Conservation (phyloP, 1,139 yeast species). For the Pneumocystis canis region DNA sequence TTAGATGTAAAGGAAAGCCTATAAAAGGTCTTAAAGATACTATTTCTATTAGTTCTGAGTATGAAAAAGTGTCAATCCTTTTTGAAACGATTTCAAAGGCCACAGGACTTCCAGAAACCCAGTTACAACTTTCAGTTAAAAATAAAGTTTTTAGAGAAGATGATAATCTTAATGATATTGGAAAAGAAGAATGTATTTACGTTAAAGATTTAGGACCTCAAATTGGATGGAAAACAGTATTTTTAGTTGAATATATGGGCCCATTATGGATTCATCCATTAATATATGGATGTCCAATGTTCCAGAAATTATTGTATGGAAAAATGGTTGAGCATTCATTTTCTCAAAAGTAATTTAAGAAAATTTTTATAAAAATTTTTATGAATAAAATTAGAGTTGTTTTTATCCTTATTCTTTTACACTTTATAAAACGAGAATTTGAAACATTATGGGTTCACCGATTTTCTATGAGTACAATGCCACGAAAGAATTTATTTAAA, state of each 20-base stretch:
- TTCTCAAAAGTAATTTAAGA: slow-evolving; percentile 41
- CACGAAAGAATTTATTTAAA: slow-evolving; percentile 68
- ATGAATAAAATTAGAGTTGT: slow-evolving; percentile 6
- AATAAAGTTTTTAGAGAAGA: slow-evolving; percentile 27
- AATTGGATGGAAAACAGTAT: slow-evolving; percentile 81
- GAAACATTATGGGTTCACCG: slow-evolving; percentile 75
- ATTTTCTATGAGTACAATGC: slow-evolving; percentile 87
- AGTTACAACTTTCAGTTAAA: not conserved
- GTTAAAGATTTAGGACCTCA: slow-evolving; percentile 91
- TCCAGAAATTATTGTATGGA: slow-evolving; percentile 26
- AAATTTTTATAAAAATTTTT: slow-evolving; percentile 11
- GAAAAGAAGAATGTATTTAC: slow-evolving; percentile 23
- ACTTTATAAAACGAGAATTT: slow-evolving; percentile 72
- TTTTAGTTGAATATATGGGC: slow-evolving; percentile 72
- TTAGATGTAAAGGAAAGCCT: not conserved
- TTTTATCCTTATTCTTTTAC: slow-evolving; percentile 42
- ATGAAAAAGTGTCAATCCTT: slow-evolving; percentile 16
- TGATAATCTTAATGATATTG: slow-evolving; percentile 24
- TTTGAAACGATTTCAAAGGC: slow-evolving; percentile 19
- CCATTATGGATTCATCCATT: slow-evolving; percentile 71
- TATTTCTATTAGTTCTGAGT: not conserved
- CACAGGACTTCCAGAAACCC: slow-evolving; percentile 1
- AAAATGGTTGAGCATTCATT: slow-evolving; percentile 28
- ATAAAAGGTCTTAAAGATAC: not conserved
- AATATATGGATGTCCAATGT: slow-evolving; percentile 32